phyloP scores from a whole-genome alignment of 257 asterid species.

The Solanum rostratum region DNA sequence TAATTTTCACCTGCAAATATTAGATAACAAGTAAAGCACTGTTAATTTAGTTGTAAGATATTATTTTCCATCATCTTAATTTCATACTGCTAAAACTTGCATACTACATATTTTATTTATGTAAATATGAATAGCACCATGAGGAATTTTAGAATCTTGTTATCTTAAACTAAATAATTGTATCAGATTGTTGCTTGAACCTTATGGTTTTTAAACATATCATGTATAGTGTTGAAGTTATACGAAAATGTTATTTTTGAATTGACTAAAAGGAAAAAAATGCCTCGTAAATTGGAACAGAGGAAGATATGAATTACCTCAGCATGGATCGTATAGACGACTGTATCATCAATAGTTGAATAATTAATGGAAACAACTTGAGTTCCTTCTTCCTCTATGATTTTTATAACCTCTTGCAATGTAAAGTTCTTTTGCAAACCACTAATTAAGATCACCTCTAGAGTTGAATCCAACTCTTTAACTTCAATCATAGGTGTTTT shows the following conservation, averaged over 20 bases:
- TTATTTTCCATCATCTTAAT: background rate
- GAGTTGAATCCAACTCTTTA: slow-evolving; percentile 14
- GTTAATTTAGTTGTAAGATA: background rate
- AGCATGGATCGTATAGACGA: slow-evolving; percentile 23
- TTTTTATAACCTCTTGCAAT: slow-evolving; percentile 8
- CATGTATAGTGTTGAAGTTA: background rate
- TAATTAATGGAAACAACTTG: slow-evolving; percentile 12
- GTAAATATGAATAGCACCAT: background rate
- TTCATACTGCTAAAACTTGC: background rate
- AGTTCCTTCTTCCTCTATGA: slow-evolving; percentile 32
- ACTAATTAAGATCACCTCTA: slow-evolving; percentile 28
- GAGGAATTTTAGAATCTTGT: background rate
- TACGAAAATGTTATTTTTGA: too few relatives aligned
- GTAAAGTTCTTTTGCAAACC: slow-evolving; percentile 9
- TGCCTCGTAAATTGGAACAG: background rate
- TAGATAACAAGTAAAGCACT: background rate
- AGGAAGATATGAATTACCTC: slow-evolving; percentile 7
- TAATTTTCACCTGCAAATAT: slow-evolving; percentile 9
- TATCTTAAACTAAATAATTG: background rate
- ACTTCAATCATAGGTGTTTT: slow-evolving; percentile 13
- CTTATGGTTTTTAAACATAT: background rate
- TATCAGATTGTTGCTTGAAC: background rate
- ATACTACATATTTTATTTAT: background rate
- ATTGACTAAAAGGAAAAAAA: background rate
- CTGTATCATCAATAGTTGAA: slow-evolving; percentile 1